Base-by-base conservation (phyloP, 768 basidiomycete species). In the Agrocybe praecox region DNA sequence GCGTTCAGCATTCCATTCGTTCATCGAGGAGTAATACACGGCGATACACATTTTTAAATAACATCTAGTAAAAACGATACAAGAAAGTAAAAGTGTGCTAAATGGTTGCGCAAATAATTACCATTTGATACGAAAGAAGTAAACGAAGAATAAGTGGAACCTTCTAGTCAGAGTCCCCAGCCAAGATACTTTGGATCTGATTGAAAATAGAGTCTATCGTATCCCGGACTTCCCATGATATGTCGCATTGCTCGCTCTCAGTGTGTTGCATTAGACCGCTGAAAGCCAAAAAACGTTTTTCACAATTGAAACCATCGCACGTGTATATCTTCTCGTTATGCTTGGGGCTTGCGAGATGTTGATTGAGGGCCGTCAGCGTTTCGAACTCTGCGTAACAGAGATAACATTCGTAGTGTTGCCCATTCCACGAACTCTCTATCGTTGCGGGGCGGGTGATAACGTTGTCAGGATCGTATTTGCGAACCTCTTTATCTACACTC, bases 221-320 rank as follows among this genome's bases (percentile, higher is more conserved):
- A 34, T 57, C 52, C 48, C 58, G 61, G 11, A 82, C 79, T 0
- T 58, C 63, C 62, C 56, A n/a, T 73, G 66, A 54, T 18, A 88
- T 79, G 0, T 82, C 84, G 65, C 88, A 90, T 23, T 58, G 69
- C 61, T 80, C 82, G 63, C 83, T 85, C 74, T 89, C 87, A 26
- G 89, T 77, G 66, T 90, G 87, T 70, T 85, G 82, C 44, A 80
- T 80, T 51, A 90, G 68, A 4, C 65, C 85, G 53, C 87, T 88
- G 29, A 89, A 75, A 12, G 83, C 78, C 8, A 49, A 57, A 64
- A 86, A 88, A 24, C 68, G 65, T n/a, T 47, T 29, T 1, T 52
- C 62, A 62, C 88, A 90, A 10, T 67, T 69, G 9, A 51, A 57
- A 40, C 76, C 66, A 4, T 84, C 85, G 69, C 88, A 90, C 2